These are phyloP conservation scores for Imleria badia DNA, from an alignment of 768 basidiomycete species.

Conservation along the genomic window DNA sequence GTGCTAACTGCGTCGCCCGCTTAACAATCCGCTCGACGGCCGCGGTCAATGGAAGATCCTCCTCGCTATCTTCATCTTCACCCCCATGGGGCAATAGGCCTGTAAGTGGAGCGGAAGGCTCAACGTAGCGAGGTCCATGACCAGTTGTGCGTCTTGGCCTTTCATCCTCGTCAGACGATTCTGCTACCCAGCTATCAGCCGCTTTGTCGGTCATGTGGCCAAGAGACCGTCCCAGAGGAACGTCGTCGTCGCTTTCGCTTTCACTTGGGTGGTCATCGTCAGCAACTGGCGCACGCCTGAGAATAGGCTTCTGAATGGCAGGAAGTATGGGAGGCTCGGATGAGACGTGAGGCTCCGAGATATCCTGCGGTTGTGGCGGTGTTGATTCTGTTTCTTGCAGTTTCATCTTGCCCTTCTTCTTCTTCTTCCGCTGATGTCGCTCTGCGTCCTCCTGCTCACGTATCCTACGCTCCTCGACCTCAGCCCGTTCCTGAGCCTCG, in stretches of 20 bases:
- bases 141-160: constrained; percentile 59
- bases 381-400: constrained; percentile 41
- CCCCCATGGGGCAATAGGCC: background rate
- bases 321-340: constrained; percentile 34
- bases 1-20: constrained; percentile 37
- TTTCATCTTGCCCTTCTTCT: constrained; percentile 47
- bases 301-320: constrained; percentile 34
- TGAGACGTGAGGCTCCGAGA: constrained; percentile 15
- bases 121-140: constrained; percentile 48
- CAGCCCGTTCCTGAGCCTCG: constrained; percentile 63
- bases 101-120: constrained; percentile 7
- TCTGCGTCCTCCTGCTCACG: constrained; percentile 47
- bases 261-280: constrained; percentile 47
- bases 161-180: constrained; percentile 63
- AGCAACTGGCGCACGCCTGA: constrained; percentile 29
- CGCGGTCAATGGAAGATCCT: constrained; percentile 74
- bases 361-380: constrained; percentile 29
- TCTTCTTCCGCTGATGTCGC: constrained; percentile 36
- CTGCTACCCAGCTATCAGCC: constrained; percentile 44
- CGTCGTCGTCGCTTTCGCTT: constrained; percentile 49
- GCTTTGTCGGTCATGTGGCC: constrained; percentile 21
- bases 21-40: constrained; percentile 56
- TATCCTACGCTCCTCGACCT: constrained; percentile 50
- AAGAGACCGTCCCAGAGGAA: constrained; percentile 21
- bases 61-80: constrained; percentile 63